These are phyloP conservation scores for Solioccasus polychromus DNA, from an alignment of 768 basidiomycete species.

Conservation along the genomic window DNA sequence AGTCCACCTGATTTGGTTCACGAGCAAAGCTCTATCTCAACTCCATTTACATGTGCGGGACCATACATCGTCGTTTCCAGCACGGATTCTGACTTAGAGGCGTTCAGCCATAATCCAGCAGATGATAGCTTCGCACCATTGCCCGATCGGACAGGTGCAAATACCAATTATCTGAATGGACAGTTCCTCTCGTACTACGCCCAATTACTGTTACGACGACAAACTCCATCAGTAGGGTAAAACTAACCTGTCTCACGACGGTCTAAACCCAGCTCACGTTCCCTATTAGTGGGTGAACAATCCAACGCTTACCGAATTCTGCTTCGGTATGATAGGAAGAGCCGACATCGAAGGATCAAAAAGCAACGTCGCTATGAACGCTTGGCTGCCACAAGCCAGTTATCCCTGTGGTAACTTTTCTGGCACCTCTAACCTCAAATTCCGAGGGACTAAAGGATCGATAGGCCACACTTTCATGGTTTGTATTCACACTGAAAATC, in stretches of 20 bases:
- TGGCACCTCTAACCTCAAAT: conserved; percentile 80
- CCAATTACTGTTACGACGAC: conserved; percentile 75
- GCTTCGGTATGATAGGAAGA: conserved; percentile 81
- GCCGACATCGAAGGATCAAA: conserved; percentile 82
- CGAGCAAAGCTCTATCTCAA: conserved; percentile 57
- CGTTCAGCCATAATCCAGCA: conserved; percentile 83
- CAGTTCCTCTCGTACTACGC: conserved; percentile 83
- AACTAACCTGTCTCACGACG: conserved; percentile 84
- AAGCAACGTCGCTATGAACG: conserved; percentile 82
- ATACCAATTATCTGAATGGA: conserved; percentile 82
- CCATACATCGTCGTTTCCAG: conserved; percentile 71
- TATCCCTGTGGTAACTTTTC: conserved; percentile 78
- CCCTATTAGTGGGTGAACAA: conserved; percentile 81
- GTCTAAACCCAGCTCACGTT: conserved; percentile 82
- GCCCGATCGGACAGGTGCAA: conserved; percentile 76
- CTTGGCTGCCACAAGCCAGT: conserved; percentile 82
- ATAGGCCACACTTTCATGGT: conserved; percentile 83
- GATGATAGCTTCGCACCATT: conserved; percentile 79
- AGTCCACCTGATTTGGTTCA: conserved; percentile 62
- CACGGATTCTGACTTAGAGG: conserved; percentile 82
- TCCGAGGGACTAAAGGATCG: conserved; percentile 79
- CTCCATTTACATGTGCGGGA: conserved; percentile 40
- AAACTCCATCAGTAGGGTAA: conserved; percentile 78
- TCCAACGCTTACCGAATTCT: conserved; percentile 79
- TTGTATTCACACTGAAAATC: conserved; percentile 81